Evolutionary conservation across 352 stramenopile genomes (phyloP).

Genomic region (Phytophthora cryptogea): DNA sequence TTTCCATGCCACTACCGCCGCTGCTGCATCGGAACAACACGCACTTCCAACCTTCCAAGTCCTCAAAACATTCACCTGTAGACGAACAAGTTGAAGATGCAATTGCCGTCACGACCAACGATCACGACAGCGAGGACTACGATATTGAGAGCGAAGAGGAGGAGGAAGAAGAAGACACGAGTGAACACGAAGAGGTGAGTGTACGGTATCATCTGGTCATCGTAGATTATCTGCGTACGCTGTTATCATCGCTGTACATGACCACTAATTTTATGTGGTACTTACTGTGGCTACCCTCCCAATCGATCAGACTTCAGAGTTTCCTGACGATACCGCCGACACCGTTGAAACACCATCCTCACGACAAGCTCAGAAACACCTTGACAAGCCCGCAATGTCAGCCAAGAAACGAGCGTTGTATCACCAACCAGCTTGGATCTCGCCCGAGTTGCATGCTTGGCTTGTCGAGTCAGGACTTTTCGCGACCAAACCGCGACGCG

Average conservation of each 20-base stretch:
- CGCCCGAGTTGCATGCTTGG: constrained; percentile 54
- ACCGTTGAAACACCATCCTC: neutral
- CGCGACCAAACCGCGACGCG: constrained; percentile 32
- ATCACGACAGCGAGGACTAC: neutral
- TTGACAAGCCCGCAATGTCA: constrained; percentile 9
- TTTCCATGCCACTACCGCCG: constrained; percentile 24
- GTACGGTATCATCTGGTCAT: neutral
- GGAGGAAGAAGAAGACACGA: constrained; percentile 14
- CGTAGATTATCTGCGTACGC: constrained; percentile 12
- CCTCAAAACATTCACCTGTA: neutral
- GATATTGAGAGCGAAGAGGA: constrained; percentile 4
- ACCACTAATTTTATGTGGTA: constrained; percentile 32
- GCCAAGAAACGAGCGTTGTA: constrained; percentile 28
- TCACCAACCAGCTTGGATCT: constrained; percentile 69
- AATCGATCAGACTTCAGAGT: constrained; percentile 11
- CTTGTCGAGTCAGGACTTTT: constrained; percentile 57
- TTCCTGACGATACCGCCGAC: constrained; percentile 1
- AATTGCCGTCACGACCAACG: neutral
- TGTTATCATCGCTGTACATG: constrained; percentile 18
- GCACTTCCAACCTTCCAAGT: neutral
- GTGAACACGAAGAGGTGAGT: constrained; percentile 11
- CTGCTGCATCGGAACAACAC: constrained; percentile 5
- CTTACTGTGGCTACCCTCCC: constrained; percentile 8
- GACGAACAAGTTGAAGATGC: constrained; percentile 7
- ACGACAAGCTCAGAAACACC: constrained; percentile 3